These are phyloP conservation scores for Gossypium mustelinum DNA, from an alignment of 345 rosid species.

Conservation along the genomic window DNA sequence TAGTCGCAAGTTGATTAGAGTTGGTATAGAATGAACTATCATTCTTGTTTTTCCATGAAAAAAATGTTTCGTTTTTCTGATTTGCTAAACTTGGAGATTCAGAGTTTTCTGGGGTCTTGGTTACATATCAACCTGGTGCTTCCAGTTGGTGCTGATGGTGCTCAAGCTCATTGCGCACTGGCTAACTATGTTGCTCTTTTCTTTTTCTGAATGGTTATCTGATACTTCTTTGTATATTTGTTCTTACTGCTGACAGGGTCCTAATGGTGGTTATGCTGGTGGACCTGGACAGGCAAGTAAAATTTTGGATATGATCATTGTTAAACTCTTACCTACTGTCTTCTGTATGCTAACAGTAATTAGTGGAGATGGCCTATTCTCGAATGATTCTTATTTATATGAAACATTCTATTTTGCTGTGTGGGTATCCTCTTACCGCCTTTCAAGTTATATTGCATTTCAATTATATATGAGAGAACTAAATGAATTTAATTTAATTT, in stretches of 20 bases:
- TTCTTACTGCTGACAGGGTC: slow-evolving; percentile 43
- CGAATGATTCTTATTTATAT: neutral
- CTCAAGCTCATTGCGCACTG: neutral
- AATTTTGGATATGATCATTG: slow-evolving; percentile 12
- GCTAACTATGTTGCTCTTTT: neutral
- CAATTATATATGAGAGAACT: neutral
- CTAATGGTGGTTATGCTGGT: slow-evolving; percentile 90
- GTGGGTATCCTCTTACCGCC: neutral
- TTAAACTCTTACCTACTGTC: neutral
- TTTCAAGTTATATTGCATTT: neutral
- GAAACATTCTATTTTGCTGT: neutral
- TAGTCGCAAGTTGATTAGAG: no score
- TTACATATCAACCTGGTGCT: neutral
- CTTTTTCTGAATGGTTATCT: neutral
- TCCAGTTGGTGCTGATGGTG: neutral
- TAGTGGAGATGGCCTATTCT: neutral
- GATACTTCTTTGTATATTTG: neutral
- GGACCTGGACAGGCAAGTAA: slow-evolving; percentile 97
- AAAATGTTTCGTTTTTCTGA: no score
- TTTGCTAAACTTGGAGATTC: no score
- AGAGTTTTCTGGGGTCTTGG: no score
- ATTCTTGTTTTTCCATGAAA: no score
- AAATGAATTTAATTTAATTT: slow-evolving; percentile 12
- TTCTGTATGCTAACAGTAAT: slow-evolving; percentile 5
- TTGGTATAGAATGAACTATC: no score